Evolutionary conservation across 768 basidiomycete species (phyloP).

Genomic region (Boletus coccyginus): DNA sequence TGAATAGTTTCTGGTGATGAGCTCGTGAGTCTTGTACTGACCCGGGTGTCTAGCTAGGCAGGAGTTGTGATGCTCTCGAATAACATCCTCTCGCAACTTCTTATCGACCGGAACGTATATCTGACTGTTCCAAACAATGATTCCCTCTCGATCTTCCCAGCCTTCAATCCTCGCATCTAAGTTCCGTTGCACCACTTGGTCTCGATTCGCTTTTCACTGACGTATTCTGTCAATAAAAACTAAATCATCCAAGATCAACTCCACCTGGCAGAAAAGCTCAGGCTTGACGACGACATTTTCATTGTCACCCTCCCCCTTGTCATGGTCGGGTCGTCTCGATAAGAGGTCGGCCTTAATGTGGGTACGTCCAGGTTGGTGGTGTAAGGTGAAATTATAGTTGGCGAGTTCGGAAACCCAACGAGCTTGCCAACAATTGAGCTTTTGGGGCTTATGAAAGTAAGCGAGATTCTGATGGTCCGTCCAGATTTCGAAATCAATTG

Average conservation of each 20-base stretch:
- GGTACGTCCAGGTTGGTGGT: conserved; percentile 29
- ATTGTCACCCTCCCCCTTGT: conserved; percentile 19
- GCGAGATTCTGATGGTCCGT: no score
- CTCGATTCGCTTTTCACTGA: no score
- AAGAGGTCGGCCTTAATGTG: conserved; percentile 29
- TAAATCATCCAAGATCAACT: no score
- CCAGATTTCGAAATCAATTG: no score
- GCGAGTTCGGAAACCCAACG: conserved; percentile 39
- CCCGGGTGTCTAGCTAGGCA: conserved; percentile 26
- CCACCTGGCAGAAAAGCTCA: conserved; percentile 7
- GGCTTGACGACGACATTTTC: conserved; percentile 11
- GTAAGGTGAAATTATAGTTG: conserved; percentile 29
- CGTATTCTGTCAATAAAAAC: no score
- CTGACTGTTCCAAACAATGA: conserved; percentile 1
- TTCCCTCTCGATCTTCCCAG: not conserved
- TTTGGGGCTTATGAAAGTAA: conserved; percentile 38
- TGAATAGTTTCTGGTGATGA: conserved; percentile 21
- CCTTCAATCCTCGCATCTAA: no score
- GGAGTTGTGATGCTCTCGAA: conserved; percentile 25
- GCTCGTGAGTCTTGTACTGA: no score
- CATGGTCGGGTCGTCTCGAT: conserved; percentile 24
- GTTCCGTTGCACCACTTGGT: no score
- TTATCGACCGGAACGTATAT: conserved; percentile 24
- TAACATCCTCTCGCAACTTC: conserved; percentile 12
- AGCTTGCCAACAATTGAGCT: conserved; percentile 41